Evolutionary conservation across 2,329 filamentous ascomycete genomes (phyloP).

Genomic region (Myrmaecium sp.): DNA sequence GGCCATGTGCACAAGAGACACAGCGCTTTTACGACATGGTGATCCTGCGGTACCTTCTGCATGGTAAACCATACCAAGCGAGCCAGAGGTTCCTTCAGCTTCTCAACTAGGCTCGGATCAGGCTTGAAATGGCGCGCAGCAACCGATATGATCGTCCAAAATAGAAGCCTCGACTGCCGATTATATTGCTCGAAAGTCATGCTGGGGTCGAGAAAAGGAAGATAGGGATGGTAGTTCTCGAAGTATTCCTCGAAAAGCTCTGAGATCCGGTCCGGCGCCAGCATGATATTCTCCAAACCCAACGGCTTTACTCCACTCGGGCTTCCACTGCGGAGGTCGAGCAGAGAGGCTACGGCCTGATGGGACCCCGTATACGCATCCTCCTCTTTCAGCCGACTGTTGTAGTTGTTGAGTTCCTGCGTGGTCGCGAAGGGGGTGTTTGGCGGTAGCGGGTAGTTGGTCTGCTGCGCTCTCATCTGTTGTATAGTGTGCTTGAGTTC

Average conservation of each 20-base stretch:
- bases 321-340: conserved; percentile 30
- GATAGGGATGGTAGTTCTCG: conserved; percentile 56
- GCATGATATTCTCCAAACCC: conserved; percentile 34
- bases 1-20: conserved; percentile 72
- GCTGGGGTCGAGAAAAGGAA: conserved; percentile 54
- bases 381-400: conserved; percentile 18
- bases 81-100: conserved; percentile 48
- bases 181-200: conserved; percentile 55
- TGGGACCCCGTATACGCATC: conserved; percentile 5
- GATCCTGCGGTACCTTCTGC: conserved; percentile 59
- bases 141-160: conserved; percentile 69
- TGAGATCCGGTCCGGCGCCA: conserved; percentile 25
- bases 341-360: conserved; percentile 20
- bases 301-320: conserved; percentile 40
- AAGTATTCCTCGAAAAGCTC: conserved; percentile 61
- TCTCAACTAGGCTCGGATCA: conserved; percentile 47
- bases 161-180: conserved; percentile 61
- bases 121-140: conserved; percentile 53
- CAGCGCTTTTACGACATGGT: conserved; percentile 66
- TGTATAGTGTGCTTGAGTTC: conserved; percentile 25
- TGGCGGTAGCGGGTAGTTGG: too few relatives aligned
- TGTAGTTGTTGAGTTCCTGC: too few relatives aligned
- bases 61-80: conserved; percentile 62
- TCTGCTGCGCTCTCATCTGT: too few relatives aligned
- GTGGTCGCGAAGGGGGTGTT: too few relatives aligned